These are phyloP conservation scores for Populus trichocarpa DNA, from an alignment of 441 rosid genomes.

Conservation along the genomic window DNA sequence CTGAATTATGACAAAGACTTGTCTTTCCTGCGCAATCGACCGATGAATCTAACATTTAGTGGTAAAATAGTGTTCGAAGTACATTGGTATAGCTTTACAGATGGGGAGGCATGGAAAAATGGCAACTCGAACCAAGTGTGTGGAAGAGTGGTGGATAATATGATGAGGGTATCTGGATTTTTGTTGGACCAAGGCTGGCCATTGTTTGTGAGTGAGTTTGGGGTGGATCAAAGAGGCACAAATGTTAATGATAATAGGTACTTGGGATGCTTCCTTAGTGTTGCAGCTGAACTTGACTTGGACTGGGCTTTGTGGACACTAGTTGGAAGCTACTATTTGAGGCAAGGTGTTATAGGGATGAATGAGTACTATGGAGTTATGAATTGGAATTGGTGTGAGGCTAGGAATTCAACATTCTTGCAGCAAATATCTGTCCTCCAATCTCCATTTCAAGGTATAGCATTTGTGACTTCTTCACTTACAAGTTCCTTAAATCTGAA, in stretches of 20 bases:
- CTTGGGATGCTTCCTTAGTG: conserved; percentile 58
- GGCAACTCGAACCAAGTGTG: conserved; percentile 61
- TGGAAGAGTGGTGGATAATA: conserved; percentile 32
- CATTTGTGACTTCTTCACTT: not conserved
- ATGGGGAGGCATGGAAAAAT: conserved; percentile 52
- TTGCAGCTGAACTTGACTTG: conserved; percentile 70
- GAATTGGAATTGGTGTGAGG: conserved; percentile 50
- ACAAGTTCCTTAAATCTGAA: not conserved
- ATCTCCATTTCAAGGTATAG: conserved; percentile 37
- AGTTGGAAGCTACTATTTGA: conserved; percentile 69
- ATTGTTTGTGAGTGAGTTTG: conserved; percentile 76
- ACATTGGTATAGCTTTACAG: conserved; percentile 68
- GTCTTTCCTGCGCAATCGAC: conserved; percentile 36
- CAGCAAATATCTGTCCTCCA: conserved; percentile 54
- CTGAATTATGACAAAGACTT: conserved; percentile 49
- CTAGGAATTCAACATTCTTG: conserved; percentile 53
- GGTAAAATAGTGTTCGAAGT: conserved; percentile 63
- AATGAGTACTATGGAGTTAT: conserved; percentile 61
- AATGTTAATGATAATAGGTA: conserved; percentile 71
- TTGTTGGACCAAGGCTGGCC: conserved; percentile 59
- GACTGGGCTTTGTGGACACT: conserved; percentile 88
- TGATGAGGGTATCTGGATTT: conserved; percentile 50
- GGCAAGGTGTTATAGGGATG: conserved; percentile 49
- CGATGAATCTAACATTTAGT: conserved; percentile 39
- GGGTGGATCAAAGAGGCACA: conserved; percentile 61